Conservation (phyloP, 2,329 filamentous ascomycete genomes). For the Chrysoporthe austroafricana region DNA sequence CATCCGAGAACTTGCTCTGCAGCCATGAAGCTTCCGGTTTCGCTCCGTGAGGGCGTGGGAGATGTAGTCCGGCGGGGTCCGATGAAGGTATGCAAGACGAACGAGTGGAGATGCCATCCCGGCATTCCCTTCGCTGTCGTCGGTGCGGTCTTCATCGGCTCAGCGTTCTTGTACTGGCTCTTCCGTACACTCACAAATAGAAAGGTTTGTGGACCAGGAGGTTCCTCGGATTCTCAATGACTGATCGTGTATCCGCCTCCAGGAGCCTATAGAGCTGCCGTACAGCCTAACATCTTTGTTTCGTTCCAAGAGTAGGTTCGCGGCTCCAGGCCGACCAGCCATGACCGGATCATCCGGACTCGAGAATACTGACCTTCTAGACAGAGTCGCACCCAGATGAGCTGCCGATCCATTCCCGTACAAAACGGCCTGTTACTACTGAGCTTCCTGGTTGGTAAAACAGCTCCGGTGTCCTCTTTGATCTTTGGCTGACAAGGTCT, state of each 20-base stretch:
- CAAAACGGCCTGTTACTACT: neutral
- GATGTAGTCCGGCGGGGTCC: neutral
- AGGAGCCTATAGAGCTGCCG: conserved; percentile 6
- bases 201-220: neutral
- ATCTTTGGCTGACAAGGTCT: neutral
- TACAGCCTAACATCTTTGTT: neutral
- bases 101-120: conserved; percentile 11
- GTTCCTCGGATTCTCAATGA: neutral
- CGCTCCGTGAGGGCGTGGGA: neutral
- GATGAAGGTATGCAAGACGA: neutral
- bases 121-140: conserved; percentile 8
- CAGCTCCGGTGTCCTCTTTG: neutral
- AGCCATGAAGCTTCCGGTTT: conserved; percentile 9
- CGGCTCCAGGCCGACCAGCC: neutral
- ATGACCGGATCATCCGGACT: neutral
- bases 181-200: neutral
- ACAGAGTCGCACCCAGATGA: neutral
- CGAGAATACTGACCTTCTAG: neutral
- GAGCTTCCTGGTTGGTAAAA: conserved; percentile 2
- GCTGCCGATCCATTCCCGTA: neutral
- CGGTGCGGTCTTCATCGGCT: neutral
- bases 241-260: neutral
- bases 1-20: neutral
- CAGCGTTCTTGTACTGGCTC: neutral
- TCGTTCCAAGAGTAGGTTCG: conserved; percentile 9